phyloP scores from a whole-genome alignment of 2,329 filamentous ascomycete genomes.

The Geosmithia putterillii region DNA sequence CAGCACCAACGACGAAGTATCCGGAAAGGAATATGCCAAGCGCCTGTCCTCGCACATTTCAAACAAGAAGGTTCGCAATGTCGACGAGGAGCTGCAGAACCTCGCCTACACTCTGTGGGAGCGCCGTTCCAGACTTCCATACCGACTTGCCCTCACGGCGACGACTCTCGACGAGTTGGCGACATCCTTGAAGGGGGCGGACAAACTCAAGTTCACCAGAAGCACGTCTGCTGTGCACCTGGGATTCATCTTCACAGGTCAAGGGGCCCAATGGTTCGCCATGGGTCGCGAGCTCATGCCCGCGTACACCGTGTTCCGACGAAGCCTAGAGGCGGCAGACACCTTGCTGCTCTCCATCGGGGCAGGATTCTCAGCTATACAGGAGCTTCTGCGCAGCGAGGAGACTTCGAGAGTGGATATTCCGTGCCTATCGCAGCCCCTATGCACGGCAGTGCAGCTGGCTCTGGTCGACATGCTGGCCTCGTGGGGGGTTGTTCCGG shows the following conservation, averaged over 20 bases:
- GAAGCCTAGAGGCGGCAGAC: conserved; percentile 11
- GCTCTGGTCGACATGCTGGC: conserved; percentile 28
- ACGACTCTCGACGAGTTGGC: not conserved
- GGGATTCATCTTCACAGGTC: conserved; percentile 18
- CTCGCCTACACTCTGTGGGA: conserved; percentile 35
- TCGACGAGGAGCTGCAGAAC: conserved; percentile 28
- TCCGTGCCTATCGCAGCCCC: conserved; percentile 30
- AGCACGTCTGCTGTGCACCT: conserved; percentile 7
- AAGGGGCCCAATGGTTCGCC: conserved; percentile 8
- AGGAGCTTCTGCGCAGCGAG: conserved; percentile 20
- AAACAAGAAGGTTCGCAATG: conserved; percentile 27
- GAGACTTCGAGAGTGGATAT: conserved; percentile 19
- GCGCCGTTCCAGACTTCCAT: conserved; percentile 16
- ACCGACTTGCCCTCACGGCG: not conserved
- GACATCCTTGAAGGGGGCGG: too few species aligned
- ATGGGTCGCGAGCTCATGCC: conserved; percentile 10
- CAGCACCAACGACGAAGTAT: conserved; percentile 23
- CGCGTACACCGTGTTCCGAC: conserved; percentile 8
- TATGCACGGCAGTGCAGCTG: conserved; percentile 34
- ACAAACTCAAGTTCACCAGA: too few species aligned
- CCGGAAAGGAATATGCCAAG: conserved; percentile 15
- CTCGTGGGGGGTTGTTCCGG: conserved; percentile 27
- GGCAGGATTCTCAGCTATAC: conserved; percentile 12
- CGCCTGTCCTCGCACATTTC: conserved; percentile 24
- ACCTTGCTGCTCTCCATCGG: conserved; percentile 19